phyloP scores from a whole-genome alignment of 78 protist genomes.

The Goniomonas avonlea region DNA sequence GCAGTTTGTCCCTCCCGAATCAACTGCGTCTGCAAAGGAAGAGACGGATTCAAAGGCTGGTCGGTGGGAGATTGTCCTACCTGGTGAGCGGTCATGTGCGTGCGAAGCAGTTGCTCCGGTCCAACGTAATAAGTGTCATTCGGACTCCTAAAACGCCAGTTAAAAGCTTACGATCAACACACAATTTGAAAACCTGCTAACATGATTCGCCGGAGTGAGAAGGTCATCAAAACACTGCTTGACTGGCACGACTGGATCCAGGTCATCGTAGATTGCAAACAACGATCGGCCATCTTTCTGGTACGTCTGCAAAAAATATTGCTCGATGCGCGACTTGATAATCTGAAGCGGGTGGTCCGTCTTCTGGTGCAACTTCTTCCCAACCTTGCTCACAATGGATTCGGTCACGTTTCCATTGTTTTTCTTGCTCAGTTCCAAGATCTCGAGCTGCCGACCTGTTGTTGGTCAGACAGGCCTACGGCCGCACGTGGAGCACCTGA shows the following conservation, averaged over 20 bases:
- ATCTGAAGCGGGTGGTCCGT: conserved; percentile 3
- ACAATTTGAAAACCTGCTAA: not conserved
- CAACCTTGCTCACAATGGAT: not conserved
- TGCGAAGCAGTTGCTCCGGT: not conserved
- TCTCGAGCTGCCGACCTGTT: too few relatives aligned
- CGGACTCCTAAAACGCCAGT: too few relatives aligned
- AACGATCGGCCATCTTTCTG: not conserved
- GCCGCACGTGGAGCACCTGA: too few relatives aligned
- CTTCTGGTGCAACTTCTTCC: not conserved
- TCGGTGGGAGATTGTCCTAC: too few relatives aligned
- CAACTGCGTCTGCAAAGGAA: conserved; percentile 34
- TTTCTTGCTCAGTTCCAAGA: too few relatives aligned
- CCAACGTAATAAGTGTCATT: conserved; percentile 15
- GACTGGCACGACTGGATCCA: conserved; percentile 42
- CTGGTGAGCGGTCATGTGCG: conserved; percentile 13
- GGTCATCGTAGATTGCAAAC: conserved; percentile 8
- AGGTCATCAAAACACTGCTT: conserved; percentile 28
- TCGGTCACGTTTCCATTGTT: not conserved
- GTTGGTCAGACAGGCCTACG: too few relatives aligned
- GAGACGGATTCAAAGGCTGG: too few relatives aligned
- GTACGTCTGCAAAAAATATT: not conserved
- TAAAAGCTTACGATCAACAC: too few relatives aligned
- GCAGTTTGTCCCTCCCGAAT: not conserved
- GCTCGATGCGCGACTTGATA: not conserved
- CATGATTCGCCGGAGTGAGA: conserved; percentile 6